Evolutionary conservation across 495 filamentous ascomycete species (phyloP).

Genomic region (Durotheca rogersii): DNA sequence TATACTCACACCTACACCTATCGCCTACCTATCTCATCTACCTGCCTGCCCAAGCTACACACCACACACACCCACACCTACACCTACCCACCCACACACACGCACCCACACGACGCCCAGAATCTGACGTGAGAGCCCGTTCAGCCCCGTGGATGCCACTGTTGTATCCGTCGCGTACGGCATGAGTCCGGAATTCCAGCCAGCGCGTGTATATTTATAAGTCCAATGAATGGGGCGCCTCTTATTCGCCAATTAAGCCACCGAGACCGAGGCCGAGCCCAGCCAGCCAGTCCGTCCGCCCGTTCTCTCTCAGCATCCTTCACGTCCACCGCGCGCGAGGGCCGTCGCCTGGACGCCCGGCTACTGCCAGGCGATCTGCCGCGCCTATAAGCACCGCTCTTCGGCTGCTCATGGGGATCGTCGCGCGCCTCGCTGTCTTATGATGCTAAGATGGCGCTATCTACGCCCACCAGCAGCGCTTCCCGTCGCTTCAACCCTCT

Average conservation of each 20-base stretch:
- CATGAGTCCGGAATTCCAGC: constrained; percentile 3
- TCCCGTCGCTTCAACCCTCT: constrained; percentile 35
- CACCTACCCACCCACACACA: too few relatives aligned
- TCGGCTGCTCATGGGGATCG: constrained; percentile 29
- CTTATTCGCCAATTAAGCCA: constrained; percentile 4
- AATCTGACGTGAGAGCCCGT: background rate
- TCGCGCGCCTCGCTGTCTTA: constrained; percentile 23
- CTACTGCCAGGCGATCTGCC: background rate
- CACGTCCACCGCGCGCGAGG: too few relatives aligned
- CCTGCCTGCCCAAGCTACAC: too few relatives aligned
- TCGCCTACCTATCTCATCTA: too few relatives aligned
- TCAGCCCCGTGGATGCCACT: constrained; percentile 1
- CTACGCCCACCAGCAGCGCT: constrained; percentile 34
- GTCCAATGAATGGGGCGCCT: constrained; percentile 9
- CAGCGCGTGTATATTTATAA: too few relatives aligned
- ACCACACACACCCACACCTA: too few relatives aligned
- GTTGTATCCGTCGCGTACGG: background rate
- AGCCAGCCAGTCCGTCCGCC: constrained; percentile 6
- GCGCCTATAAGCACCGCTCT: constrained; percentile 4
- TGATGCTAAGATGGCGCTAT: constrained; percentile 36
- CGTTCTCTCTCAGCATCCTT: too few relatives aligned
- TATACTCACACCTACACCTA: too few relatives aligned
- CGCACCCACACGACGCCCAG: too few relatives aligned
- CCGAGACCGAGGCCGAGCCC: background rate
- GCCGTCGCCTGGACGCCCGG: too few relatives aligned